These are phyloP conservation scores for Gymnopilus dilepis DNA, from an alignment of 768 basidiomycete species.

Conservation along the genomic window DNA sequence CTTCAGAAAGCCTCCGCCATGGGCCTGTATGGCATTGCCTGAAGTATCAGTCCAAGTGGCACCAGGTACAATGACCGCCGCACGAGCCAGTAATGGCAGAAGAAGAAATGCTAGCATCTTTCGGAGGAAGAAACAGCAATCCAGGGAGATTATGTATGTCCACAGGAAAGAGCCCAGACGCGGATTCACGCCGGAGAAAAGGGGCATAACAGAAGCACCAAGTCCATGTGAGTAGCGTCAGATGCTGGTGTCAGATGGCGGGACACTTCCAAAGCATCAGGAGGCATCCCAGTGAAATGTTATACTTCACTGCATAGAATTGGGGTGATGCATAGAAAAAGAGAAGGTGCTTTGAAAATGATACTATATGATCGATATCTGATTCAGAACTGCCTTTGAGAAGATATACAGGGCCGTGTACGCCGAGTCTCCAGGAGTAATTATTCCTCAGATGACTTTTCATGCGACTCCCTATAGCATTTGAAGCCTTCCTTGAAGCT, in stretches of 20 bases:
- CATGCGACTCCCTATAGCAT: too few relatives aligned
- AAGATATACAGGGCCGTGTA: too few relatives aligned
- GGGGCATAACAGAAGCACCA: neutral
- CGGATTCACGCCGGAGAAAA: neutral
- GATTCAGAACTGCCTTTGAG: too few relatives aligned
- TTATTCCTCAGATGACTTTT: too few relatives aligned
- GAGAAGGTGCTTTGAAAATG: too few relatives aligned
- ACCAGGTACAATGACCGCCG: conserved; percentile 61
- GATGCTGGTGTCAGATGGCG: neutral
- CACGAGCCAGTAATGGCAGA: conserved; percentile 23
- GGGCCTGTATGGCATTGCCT: conserved; percentile 66
- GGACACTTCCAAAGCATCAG: neutral
- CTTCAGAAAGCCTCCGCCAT: conserved; percentile 64
- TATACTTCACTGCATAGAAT: too few relatives aligned
- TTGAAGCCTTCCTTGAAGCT: too few relatives aligned
- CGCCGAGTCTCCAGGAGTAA: too few relatives aligned
- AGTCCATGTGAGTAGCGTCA: neutral
- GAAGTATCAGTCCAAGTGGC: conserved; percentile 67
- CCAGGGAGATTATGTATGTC: neutral
- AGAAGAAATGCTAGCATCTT: conserved; percentile 4
- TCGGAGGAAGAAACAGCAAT: neutral
- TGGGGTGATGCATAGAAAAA: too few relatives aligned
- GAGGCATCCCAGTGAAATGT: too few relatives aligned
- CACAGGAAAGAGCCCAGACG: neutral
- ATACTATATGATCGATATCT: too few relatives aligned